Evolutionary conservation across 805 yeast species (phyloP), one percentile per base, ranked within the genome.

Genomic region (Yamadazyma paraphyllophila): DNA sequence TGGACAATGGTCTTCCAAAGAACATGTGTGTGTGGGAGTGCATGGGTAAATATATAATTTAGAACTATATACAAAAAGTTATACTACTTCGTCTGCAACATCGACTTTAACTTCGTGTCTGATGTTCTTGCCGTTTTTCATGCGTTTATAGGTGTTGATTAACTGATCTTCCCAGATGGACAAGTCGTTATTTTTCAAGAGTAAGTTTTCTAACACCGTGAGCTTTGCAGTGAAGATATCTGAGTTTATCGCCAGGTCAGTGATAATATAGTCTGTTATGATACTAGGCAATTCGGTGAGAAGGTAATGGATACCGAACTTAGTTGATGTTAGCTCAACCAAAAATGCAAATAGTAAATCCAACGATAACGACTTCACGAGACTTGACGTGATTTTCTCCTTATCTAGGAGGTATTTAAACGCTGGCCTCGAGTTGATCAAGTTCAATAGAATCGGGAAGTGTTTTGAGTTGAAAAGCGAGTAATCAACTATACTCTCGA

Each of bases 21-120:
- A 49, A 80, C 80, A 20, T 87, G 96, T 63, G 67, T 86, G 30
- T 87, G 96, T 62, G 94, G 94, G 0, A 85, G 88, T 32, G 74
- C 82, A 3, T 85, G 92, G 92, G 81, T 80, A 2, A 76, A 75
- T 49, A 39, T 47, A 10, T 33, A 34, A 16, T 11, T 24, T 14
- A 29, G 24, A 8, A 29, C 16, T 12, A 9, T 36, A 24, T 10
- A 10, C 14, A 36, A 8, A 10, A 11, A 13, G 17, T 38, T 38
- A 41, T 15, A 24, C 33, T 25, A 41, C 32, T 34, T 52, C 59
- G 46, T 62, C 66, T 32, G 51, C 39, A 9, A 65, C 48, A 27
- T 57, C 67, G 17, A 63, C 70, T 32, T 44, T 45, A 0, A 63
- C 39, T 20, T 49, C 48, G 16, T 27, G 30, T 16, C 55, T 39